These are phyloP conservation scores for Arabidopsis lyrata DNA, from an alignment of 441 rosid species.

Conservation along the genomic window DNA sequence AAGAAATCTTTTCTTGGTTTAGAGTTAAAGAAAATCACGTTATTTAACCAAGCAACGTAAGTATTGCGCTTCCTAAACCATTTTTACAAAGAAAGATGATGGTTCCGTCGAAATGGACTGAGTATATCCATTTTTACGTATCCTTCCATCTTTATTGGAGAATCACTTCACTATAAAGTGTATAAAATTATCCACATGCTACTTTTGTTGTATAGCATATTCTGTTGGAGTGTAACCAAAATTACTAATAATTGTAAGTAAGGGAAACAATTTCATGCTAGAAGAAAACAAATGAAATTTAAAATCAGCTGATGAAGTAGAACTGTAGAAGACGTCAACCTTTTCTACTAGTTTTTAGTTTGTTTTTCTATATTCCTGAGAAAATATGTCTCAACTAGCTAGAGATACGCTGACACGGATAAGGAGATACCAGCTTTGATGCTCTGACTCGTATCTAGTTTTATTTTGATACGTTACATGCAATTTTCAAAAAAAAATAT, in stretches of 20 bases:
- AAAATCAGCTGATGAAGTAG: neutral
- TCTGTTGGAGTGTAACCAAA: neutral
- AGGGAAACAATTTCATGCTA: neutral
- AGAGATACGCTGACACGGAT: neutral
- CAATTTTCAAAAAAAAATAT: no score
- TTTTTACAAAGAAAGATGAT: neutral
- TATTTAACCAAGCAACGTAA: neutral
- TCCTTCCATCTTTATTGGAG: constrained; percentile 15
- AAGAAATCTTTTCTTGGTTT: neutral
- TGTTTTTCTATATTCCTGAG: neutral
- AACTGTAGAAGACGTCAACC: no score
- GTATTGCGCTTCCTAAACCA: neutral
- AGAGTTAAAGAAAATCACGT: neutral
- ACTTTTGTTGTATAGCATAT: neutral
- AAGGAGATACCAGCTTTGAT: neutral
- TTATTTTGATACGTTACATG: neutral
- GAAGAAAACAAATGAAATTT: neutral
- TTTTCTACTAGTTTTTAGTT: neutral
- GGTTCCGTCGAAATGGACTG: neutral
- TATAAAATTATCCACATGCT: neutral
- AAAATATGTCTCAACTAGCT: neutral
- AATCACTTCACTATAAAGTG: constrained; percentile 12
- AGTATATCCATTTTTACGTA: neutral
- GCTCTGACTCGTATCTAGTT: neutral
- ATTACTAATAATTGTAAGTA: neutral